Percentiles rank a stretch among this genome's conserved stretches.
Conservation (phyloP, 1,284 basidiomycete species). For the Porogramme epimiltina region DNA sequence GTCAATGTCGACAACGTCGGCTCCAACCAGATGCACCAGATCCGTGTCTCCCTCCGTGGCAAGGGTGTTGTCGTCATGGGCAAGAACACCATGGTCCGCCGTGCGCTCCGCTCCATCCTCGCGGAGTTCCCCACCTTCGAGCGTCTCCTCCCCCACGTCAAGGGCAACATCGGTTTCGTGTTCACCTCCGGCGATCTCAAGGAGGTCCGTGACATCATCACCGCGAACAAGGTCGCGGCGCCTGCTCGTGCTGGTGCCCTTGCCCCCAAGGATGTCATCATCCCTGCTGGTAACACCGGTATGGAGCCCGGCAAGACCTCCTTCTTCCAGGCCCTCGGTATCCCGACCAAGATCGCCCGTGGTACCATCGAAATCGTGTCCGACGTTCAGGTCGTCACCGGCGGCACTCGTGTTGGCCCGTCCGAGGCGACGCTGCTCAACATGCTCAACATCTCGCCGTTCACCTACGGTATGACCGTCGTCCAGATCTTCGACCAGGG, state of each 20-base stretch:
- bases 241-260: conserved; percentile 98
- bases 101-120: conserved; percentile 92
- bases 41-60: conserved; percentile 95
- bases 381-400: conserved; percentile 94
- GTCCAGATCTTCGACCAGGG: conserved; percentile 93
- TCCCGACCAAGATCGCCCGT: conserved; percentile 99
- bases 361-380: conserved; percentile 99
- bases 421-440: conserved; percentile 98
- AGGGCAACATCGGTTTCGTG: conserved; percentile 99
- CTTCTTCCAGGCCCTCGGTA: conserved; percentile 99
- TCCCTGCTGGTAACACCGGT: conserved; percentile 97
- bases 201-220: conserved; percentile 90
- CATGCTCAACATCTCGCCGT: conserved; percentile 99
- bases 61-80: conserved; percentile 99
- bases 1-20: conserved; percentile 99
- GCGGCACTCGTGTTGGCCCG: conserved; percentile 91
- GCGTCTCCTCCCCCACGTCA: conserved; percentile 93
- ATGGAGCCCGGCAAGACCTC: conserved; percentile 99
- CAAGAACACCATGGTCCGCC: conserved; percentile 99
- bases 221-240: conserved; percentile 97
- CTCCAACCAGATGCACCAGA: conserved; percentile 99
- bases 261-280: conserved; percentile 89
- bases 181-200: conserved; percentile 95
- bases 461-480: conserved; percentile 99
- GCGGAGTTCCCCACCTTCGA: conserved; percentile 93